These are phyloP conservation scores for Mycena sp. DNA, from an alignment of 1,284 basidiomycete genomes.

Conservation along the genomic window DNA sequence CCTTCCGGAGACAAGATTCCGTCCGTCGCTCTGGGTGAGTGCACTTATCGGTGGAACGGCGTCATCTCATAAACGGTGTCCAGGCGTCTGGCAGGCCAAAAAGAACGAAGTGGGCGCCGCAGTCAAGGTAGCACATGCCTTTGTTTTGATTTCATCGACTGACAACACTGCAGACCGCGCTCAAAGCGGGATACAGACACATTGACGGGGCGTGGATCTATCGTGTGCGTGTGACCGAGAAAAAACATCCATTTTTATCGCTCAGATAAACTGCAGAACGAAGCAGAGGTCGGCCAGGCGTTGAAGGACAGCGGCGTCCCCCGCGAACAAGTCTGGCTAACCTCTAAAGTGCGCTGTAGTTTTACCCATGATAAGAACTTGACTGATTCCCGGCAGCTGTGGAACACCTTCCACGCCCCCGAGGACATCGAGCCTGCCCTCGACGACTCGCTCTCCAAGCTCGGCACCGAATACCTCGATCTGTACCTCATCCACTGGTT, in stretches of 20 bases:
- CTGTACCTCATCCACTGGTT: constrained; percentile 88
- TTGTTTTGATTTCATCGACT: neutral
- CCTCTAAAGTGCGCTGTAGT: constrained; percentile 48
- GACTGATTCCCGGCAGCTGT: constrained; percentile 53
- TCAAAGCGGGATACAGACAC: constrained; percentile 73
- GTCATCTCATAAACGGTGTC: neutral
- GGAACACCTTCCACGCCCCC: constrained; percentile 75
- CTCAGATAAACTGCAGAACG: constrained; percentile 58
- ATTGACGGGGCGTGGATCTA: constrained; percentile 84
- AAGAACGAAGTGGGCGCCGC: constrained; percentile 65
- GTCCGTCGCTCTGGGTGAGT: constrained; percentile 68
- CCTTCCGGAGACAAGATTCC: constrained; percentile 72
- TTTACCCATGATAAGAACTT: neutral
- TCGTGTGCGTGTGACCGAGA: constrained; percentile 44
- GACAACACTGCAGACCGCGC: constrained; percentile 50
- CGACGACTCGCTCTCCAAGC: constrained; percentile 71
- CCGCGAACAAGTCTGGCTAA: constrained; percentile 76
- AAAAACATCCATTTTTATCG: neutral
- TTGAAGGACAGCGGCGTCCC: constrained; percentile 65
- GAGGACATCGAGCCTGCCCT: constrained; percentile 74
- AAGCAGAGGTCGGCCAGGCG: constrained; percentile 80
- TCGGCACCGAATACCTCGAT: constrained; percentile 84
- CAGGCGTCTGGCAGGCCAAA: constrained; percentile 72
- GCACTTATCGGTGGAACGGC: constrained; percentile 28
- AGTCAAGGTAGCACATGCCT: constrained; percentile 53